Evolutionary conservation across 1,139 yeast genomes (phyloP).

Genomic region (Pichia norvegensis): DNA sequence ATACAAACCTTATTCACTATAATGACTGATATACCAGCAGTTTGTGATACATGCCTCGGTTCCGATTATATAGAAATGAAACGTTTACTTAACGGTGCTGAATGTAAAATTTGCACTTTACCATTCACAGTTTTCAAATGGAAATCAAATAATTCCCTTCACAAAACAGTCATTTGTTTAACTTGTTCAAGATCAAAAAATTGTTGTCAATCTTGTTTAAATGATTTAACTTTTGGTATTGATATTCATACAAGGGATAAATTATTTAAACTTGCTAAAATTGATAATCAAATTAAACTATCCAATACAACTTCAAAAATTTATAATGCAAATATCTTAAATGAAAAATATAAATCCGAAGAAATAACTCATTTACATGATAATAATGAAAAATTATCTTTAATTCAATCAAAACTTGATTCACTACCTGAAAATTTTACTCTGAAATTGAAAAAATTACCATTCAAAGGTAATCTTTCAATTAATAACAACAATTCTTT

Average conservation of each 20-base stretch:
- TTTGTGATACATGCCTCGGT: constrained; percentile 73
- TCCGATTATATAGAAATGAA: constrained; percentile 59
- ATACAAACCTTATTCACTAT: background rate
- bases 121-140: constrained; percentile 79
- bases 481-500: constrained; percentile 17
- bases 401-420: no score
- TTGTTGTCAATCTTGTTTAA: constrained; percentile 83
- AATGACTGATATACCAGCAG: constrained; percentile 36
- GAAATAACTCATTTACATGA: constrained; percentile 21
- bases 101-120: constrained; percentile 72
- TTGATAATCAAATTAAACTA: constrained; percentile 28
- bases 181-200: constrained; percentile 74
- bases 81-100: constrained; percentile 65
- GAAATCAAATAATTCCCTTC: constrained; percentile 35
- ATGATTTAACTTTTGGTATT: constrained; percentile 72
- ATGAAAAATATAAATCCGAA: constrained; percentile 27
- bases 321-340: constrained; percentile 45
- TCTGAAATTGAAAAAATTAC: constrained; percentile 42
- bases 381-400: no score
- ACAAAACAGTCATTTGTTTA: constrained; percentile 56
- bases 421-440: constrained; percentile 28
- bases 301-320: constrained; percentile 42
- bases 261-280: constrained; percentile 68
- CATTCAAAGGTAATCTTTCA: constrained; percentile 49
- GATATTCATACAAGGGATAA: constrained; percentile 76